phyloP scores from a whole-genome alignment of 2,329 filamentous ascomycete species.

The Sclerotiophoma versabilis region DNA sequence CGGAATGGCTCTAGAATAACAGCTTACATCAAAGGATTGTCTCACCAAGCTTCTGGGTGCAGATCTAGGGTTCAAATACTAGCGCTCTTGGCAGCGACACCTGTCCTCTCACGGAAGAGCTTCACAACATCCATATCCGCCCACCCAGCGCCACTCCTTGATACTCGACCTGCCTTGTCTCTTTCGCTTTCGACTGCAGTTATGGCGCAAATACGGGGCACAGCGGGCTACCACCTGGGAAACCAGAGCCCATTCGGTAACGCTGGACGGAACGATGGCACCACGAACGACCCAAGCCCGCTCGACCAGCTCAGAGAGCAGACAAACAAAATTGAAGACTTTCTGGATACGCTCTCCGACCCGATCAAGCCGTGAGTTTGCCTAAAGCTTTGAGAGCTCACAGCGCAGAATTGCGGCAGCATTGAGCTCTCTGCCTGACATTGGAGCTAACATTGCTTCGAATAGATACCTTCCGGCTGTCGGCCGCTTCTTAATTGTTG shows the following conservation, averaged over 20 bases:
- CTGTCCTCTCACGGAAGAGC: constrained; percentile 32
- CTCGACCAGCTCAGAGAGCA: constrained; percentile 91
- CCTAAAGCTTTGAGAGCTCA: neutral
- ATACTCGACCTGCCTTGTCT: constrained; percentile 24
- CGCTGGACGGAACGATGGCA: constrained; percentile 62
- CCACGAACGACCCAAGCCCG: constrained; percentile 73
- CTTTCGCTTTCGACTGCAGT: constrained; percentile 29
- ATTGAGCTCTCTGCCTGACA: constrained; percentile 2
- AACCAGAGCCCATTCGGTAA: constrained; percentile 75
- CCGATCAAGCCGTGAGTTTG: constrained; percentile 88
- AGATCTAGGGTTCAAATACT: constrained; percentile 26
- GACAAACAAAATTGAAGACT: constrained; percentile 98
- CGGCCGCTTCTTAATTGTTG: constrained; percentile 95
- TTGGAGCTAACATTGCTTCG: constrained; percentile 30
- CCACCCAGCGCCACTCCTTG: constrained; percentile 34
- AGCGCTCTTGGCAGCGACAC: constrained; percentile 26
- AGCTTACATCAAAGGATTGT: constrained; percentile 14
- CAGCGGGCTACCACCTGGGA: constrained; percentile 83
- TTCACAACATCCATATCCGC: constrained; percentile 35
- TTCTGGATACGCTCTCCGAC: constrained; percentile 84
- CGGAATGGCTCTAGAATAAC: constrained; percentile 16
- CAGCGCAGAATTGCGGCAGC: constrained; percentile 4
- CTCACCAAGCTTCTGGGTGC: constrained; percentile 24
- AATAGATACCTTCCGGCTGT: constrained; percentile 89
- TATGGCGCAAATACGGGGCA: constrained; percentile 68